These are phyloP conservation scores for Penicillium glabrum DNA, from an alignment of 2,329 filamentous ascomycete species.

Conservation along the genomic window DNA sequence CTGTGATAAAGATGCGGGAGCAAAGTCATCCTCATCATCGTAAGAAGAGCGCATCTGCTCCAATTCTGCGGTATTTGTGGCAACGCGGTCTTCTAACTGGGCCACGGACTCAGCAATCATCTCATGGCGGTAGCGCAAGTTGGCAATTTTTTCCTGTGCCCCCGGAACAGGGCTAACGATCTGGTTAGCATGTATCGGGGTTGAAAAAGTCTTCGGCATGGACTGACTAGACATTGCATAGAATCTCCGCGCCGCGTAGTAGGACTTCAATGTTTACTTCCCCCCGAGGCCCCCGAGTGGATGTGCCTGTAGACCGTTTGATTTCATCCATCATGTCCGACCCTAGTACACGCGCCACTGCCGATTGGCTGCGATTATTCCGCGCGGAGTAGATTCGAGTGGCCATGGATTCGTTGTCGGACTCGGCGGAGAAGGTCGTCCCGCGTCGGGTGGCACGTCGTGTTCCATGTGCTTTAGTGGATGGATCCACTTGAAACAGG, in stretches of 20 bases:
- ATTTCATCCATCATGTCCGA: constrained; percentile 84
- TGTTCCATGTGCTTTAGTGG: constrained; percentile 52
- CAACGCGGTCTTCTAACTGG: constrained; percentile 78
- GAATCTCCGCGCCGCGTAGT: constrained; percentile 81
- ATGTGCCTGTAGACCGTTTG: constrained; percentile 57
- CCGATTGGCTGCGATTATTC: constrained; percentile 69
- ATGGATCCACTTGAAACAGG: constrained; percentile 85
- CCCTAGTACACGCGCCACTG: constrained; percentile 85
- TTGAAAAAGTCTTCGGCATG: background rate
- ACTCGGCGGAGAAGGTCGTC: constrained; percentile 48
- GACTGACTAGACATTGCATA: constrained; percentile 79
- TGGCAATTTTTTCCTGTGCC: constrained; percentile 71
- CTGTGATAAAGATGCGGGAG: constrained; percentile 38
- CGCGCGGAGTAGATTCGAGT: constrained; percentile 50
- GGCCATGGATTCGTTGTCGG: constrained; percentile 43
- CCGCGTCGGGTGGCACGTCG: constrained; percentile 50
- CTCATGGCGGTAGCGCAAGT: constrained; percentile 68
- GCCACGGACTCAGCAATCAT: constrained; percentile 71
- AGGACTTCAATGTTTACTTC: constrained; percentile 86
- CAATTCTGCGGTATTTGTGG: constrained; percentile 72
- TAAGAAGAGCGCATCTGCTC: constrained; percentile 66
- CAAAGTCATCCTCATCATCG: constrained; percentile 56
- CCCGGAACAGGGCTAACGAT: constrained; percentile 67
- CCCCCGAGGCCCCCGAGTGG: constrained; percentile 51
- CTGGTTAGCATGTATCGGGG: constrained; percentile 4